These are phyloP conservation scores for Wickerhamomyces canadensis DNA, from an alignment of 805 yeast genomes.

Conservation along the genomic window DNA sequence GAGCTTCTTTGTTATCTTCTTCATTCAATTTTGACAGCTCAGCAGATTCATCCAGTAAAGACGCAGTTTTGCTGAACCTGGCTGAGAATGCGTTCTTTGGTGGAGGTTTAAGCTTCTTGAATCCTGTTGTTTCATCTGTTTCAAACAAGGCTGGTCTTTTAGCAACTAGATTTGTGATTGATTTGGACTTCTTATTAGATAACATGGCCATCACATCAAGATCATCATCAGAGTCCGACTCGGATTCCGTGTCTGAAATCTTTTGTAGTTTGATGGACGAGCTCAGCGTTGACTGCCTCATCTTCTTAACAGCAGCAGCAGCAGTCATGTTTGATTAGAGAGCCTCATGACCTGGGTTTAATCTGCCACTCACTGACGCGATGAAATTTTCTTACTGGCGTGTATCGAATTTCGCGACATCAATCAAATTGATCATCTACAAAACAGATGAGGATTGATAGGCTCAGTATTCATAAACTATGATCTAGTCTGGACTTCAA, in stretches of 20 bases:
- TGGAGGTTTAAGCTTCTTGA: slow-evolving; percentile 4
- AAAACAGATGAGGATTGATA: too few relatives aligned
- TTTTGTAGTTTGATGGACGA: too few relatives aligned
- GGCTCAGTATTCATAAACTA: too few relatives aligned
- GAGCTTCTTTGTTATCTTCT: slow-evolving; percentile 4
- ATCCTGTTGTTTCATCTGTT: not conserved
- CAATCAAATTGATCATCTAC: too few relatives aligned
- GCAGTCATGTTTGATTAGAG: too few relatives aligned
- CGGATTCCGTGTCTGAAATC: not conserved
- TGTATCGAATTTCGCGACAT: too few relatives aligned
- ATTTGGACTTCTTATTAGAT: not conserved
- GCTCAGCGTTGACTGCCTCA: too few relatives aligned
- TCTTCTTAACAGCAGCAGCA: too few relatives aligned
- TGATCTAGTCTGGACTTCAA: too few relatives aligned
- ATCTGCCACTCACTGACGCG: too few relatives aligned
- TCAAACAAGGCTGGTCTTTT: slow-evolving; percentile 3
- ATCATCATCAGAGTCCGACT: not conserved
- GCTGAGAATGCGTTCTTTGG: slow-evolving; percentile 1
- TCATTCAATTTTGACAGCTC: slow-evolving; percentile 4
- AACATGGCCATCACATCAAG: not conserved
- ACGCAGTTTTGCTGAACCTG: not conserved
- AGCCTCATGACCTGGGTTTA: too few relatives aligned
- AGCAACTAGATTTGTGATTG: not conserved
- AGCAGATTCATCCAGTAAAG: slow-evolving; percentile 1
- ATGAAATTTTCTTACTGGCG: too few relatives aligned